phyloP scores from a whole-genome alignment of 192 early-diverging fungal genomes.

The Chytriomyces sp. region DNA sequence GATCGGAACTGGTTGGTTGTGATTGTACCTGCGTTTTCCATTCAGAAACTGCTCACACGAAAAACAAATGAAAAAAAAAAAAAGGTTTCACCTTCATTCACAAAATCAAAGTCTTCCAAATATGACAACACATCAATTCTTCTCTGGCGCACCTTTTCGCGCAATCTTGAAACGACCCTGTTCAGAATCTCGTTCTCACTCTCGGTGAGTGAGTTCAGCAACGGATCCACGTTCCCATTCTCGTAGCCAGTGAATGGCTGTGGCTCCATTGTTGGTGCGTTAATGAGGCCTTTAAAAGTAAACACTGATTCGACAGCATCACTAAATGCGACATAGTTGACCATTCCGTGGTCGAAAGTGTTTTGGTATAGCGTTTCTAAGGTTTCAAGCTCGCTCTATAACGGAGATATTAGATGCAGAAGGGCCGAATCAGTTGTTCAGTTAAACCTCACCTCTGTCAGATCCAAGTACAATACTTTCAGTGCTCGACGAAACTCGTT shows the following conservation, averaged over 20 bases:
- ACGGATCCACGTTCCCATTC: conserved; percentile 16
- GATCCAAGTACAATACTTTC: conserved; percentile 52
- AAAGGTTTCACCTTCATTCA: conserved; percentile 50
- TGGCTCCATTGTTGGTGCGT: conserved; percentile 49
- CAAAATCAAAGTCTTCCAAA: conserved; percentile 61
- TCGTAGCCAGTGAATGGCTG: conserved; percentile 40
- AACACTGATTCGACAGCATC: conserved; percentile 61
- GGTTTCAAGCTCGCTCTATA: conserved; percentile 36
- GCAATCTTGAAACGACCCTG: conserved; percentile 40
- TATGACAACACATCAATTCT: conserved; percentile 51
- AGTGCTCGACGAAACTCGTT: conserved; percentile 56
- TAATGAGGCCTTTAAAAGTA: conserved; percentile 53
- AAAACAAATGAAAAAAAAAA: too few relatives aligned
- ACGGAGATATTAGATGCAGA: conserved; percentile 24
- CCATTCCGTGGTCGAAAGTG: conserved; percentile 29
- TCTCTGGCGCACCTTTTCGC: conserved; percentile 36
- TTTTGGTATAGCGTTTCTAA: conserved; percentile 42
- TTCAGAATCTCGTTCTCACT: conserved; percentile 42
- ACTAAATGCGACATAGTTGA: conserved; percentile 55
- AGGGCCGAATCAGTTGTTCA: neutral
- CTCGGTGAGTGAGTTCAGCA: conserved; percentile 12
- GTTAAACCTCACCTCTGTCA: conserved; percentile 40
- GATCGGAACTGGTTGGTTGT: conserved; percentile 60
- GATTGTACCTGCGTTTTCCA: conserved; percentile 48
- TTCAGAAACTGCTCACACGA: neutral